Percentiles rank a stretch among this genome's conserved stretches.
Conservation (phyloP, 2,329 filamentous ascomycete genomes). For the Trichophaea hybrida region DNA sequence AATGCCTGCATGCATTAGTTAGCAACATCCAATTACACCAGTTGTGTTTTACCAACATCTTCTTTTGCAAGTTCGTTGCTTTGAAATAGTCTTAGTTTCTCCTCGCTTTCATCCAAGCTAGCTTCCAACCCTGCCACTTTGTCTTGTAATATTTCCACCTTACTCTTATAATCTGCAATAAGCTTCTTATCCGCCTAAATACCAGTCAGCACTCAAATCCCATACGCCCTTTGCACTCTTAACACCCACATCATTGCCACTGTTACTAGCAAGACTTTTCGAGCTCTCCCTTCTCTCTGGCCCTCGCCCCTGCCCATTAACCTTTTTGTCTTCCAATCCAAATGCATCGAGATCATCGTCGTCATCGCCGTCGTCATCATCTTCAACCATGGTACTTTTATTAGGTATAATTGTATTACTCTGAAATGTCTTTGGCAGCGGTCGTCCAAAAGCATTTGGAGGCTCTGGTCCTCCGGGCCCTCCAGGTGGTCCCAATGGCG, state of each 20-base stretch:
- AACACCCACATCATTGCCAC: neutral
- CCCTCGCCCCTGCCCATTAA: slow-evolving; percentile 31
- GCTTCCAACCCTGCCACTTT: slow-evolving; percentile 60
- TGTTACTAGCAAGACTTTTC: slow-evolving; percentile 33
- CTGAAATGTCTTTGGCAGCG: slow-evolving; percentile 77
- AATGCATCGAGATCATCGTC: slow-evolving; percentile 38
- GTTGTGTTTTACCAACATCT: slow-evolving; percentile 8
- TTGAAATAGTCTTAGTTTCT: slow-evolving; percentile 11
- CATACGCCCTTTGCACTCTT: neutral
- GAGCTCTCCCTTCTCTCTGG: slow-evolving; percentile 34
- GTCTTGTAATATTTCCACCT: slow-evolving; percentile 58
- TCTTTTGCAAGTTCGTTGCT: slow-evolving; percentile 5
- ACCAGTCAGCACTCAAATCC: slow-evolving; percentile 20
- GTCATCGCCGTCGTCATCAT: slow-evolving; percentile 60
- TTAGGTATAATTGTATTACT: slow-evolving; percentile 95
- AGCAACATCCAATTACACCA: neutral
- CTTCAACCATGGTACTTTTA: slow-evolving; percentile 94
- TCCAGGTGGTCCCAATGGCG: slow-evolving; percentile 25
- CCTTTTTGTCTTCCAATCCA: slow-evolving; percentile 38
- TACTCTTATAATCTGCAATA: slow-evolving; percentile 64
- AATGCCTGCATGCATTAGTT: neutral
- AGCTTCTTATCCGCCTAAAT: slow-evolving; percentile 51
- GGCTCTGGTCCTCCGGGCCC: slow-evolving; percentile 10
- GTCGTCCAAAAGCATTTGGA: slow-evolving; percentile 38
- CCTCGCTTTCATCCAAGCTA: slow-evolving; percentile 52